A percentile compares a stretch with the other conserved stretches of the same genome.
phyloP scores from a whole-genome alignment of 2,329 filamentous ascomycete species.

The Pseudopithomyces chartarum region DNA sequence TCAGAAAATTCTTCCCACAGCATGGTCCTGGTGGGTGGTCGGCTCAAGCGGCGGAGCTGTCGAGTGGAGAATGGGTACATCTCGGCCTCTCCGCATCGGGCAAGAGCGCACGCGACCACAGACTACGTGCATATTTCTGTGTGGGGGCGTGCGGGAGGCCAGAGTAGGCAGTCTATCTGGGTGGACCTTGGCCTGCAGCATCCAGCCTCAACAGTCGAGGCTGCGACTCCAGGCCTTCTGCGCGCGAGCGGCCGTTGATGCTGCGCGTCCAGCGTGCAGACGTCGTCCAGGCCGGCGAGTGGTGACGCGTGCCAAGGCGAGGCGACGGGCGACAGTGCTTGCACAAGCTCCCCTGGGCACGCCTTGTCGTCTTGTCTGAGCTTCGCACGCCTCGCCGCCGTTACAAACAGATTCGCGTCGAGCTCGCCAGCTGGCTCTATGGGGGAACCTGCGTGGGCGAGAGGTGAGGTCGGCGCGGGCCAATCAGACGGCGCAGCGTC shows the following conservation, averaged over 20 bases:
- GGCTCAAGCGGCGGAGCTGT: neutral
- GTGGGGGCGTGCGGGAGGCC: constrained; percentile 6
- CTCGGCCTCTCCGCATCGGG: constrained; percentile 5
- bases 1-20: neutral
- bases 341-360: constrained; percentile 21
- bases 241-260: too few species aligned
- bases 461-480: constrained; percentile 10
- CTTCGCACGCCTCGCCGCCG: constrained; percentile 5
- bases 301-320: constrained; percentile 21
- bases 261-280: neutral
- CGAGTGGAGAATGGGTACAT: neutral
- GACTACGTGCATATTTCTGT: constrained; percentile 2
- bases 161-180: neutral
- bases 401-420: neutral
- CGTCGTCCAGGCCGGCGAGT: neutral
- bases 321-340: constrained; percentile 5
- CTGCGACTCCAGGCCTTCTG: too few species aligned
- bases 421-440: constrained; percentile 1
- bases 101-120: constrained; percentile 13
- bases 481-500: constrained; percentile 16
- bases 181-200: too few species aligned
- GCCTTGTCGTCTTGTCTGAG: constrained; percentile 7
- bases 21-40: neutral
- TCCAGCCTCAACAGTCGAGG: too few species aligned
- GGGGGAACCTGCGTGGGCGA: constrained; percentile 2